These are phyloP conservation scores for Corymbia calophylla DNA, from an alignment of 441 rosid species.

Conservation along the genomic window DNA sequence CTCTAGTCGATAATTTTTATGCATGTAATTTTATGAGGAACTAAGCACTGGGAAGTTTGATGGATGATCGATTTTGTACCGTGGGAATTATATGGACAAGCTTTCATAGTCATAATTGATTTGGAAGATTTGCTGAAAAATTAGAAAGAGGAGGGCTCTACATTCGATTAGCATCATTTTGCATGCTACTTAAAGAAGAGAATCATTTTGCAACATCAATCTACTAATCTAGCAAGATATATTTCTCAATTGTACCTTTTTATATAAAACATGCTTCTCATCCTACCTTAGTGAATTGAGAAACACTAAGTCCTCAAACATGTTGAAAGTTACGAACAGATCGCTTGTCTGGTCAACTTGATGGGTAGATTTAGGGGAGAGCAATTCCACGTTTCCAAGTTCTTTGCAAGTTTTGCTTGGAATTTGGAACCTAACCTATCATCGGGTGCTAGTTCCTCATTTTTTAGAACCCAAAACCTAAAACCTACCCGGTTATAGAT, in stretches of 20 bases:
- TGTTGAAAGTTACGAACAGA: not conserved
- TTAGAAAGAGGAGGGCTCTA: not conserved
- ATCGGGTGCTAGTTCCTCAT: no score
- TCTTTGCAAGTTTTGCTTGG: no score
- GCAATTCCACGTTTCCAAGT: no score
- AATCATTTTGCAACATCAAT: not conserved
- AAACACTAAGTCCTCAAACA: not conserved
- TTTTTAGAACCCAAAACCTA: no score
- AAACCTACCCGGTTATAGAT: no score
- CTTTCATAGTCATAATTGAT: not conserved
- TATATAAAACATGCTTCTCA: not conserved
- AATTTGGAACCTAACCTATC: no score
- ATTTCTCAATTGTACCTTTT: not conserved
- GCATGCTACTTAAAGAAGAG: not conserved
- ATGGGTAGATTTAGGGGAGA: not conserved
- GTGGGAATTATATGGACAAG: not conserved
- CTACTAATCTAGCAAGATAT: not conserved
- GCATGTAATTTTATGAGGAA: not conserved
- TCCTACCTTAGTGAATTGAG: not conserved
- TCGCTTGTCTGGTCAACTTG: not conserved
- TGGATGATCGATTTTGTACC: not conserved
- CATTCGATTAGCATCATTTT: not conserved
- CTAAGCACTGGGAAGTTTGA: not conserved
- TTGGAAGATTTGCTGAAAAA: not conserved
- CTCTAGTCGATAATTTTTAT: not conserved